phyloP scores from a whole-genome alignment of 441 rosid species.

The Arabidopsis hybrid region DNA sequence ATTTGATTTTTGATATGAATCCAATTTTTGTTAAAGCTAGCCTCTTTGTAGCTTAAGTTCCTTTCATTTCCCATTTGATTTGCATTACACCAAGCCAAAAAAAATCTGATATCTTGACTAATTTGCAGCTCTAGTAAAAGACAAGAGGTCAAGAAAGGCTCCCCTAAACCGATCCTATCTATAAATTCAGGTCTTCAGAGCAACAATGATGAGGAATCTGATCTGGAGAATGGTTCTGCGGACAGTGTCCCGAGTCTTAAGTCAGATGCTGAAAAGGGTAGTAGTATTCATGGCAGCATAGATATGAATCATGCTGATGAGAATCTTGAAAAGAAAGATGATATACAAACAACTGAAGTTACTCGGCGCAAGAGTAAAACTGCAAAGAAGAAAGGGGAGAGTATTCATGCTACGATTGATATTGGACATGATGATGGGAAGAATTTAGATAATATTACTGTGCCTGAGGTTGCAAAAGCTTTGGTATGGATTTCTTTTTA shows the following conservation, averaged over 20 bases:
- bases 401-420: constrained; percentile 29
- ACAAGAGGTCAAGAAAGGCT: constrained; percentile 60
- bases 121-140: constrained; percentile 53
- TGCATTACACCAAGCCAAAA: too few relatives aligned
- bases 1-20: constrained; percentile 4
- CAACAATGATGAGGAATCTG: constrained; percentile 54
- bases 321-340: constrained; percentile 22
- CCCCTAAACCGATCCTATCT: constrained; percentile 50
- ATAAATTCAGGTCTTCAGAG: constrained; percentile 45
- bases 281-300: background rate
- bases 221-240: constrained; percentile 43
- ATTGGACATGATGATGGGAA: constrained; percentile 43
- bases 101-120: too few relatives aligned
- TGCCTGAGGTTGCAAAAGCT: constrained; percentile 56
- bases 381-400: constrained; percentile 30
- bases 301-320: constrained; percentile 45
- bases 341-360: constrained; percentile 31
- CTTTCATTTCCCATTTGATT: background rate
- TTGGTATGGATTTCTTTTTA: constrained; percentile 50
- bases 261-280: constrained; percentile 35
- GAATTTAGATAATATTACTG: constrained; percentile 37
- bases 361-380: constrained; percentile 18
- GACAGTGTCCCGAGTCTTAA: constrained; percentile 35
- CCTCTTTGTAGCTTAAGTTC: background rate
- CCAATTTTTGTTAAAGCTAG: background rate